Evolutionary conservation across 352 stramenopile genomes (phyloP).

Genomic region (Globisporangium canariense): DNA sequence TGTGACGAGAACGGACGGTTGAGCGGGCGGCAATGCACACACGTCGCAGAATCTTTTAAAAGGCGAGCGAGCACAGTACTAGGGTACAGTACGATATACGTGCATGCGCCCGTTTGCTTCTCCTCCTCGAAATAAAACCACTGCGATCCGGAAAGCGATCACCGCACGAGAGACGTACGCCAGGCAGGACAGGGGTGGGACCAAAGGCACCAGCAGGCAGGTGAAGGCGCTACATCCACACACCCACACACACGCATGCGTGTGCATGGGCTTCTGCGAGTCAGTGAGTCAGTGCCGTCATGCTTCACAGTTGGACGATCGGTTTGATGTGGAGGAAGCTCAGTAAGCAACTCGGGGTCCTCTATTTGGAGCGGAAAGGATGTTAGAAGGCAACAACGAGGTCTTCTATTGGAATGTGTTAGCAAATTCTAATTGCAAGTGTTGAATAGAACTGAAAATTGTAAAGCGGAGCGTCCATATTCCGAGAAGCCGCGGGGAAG

Average conservation of each 20-base stretch:
- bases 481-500: neutral
- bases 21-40: neutral
- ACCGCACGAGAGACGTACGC: too few relatives aligned
- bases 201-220: neutral
- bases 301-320: constrained; percentile 5
- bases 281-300: neutral
- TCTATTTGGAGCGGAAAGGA: neutral
- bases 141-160: neutral
- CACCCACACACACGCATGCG: neutral
- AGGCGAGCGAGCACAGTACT: neutral
- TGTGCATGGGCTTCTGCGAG: too few relatives aligned
- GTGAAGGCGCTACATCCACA: neutral
- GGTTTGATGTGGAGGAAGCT: too few relatives aligned
- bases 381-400: neutral
- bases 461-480: neutral
- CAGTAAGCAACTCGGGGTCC: neutral
- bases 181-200: neutral
- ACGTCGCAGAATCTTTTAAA: constrained; percentile 3
- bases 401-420: neutral
- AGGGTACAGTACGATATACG: neutral
- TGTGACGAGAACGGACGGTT: neutral
- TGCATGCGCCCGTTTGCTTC: neutral
- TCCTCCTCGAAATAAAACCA: neutral
- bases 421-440: neutral
- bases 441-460: too few relatives aligned